Conservation (phyloP, 1,139 yeast genomes). For the Lodderomyces oxycetoniae region DNA sequence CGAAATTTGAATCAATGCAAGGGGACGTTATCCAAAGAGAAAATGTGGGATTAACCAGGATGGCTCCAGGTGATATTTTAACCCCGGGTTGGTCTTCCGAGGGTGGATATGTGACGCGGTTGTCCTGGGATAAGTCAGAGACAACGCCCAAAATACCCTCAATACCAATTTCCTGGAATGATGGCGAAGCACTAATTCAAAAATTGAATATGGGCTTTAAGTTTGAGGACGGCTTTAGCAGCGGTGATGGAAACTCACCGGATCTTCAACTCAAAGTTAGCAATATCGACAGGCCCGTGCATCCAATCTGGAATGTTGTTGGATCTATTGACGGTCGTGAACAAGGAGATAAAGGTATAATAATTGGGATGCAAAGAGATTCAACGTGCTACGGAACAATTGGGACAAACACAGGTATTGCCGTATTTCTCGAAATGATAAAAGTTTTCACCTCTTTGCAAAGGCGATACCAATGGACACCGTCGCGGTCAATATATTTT, state of each 20-base stretch:
- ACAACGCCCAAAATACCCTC: constrained; percentile 69
- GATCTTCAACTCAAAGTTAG: constrained; percentile 36
- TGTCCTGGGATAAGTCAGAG: constrained; percentile 45
- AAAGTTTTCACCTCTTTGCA: constrained; percentile 66
- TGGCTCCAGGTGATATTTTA: constrained; percentile 72
- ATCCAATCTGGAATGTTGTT: constrained; percentile 72
- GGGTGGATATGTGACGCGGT: constrained; percentile 33
- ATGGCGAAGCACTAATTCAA: constrained; percentile 50
- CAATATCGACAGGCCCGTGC: constrained; percentile 53
- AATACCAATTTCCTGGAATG: constrained; percentile 70
- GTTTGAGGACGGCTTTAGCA: constrained; percentile 29
- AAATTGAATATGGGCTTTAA: constrained; percentile 47
- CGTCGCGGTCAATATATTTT: constrained; percentile 77
- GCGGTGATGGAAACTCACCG: constrained; percentile 21
- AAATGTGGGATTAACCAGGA: constrained; percentile 62
- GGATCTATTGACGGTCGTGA: constrained; percentile 80
- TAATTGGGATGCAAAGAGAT: constrained; percentile 85
- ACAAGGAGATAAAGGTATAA: constrained; percentile 66
- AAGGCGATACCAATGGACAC: constrained; percentile 70
- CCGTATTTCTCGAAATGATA: constrained; percentile 65
- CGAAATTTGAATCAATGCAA: constrained; percentile 18
- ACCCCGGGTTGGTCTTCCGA: constrained; percentile 72
- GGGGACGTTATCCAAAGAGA: constrained; percentile 54
- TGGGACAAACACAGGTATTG: constrained; percentile 72
- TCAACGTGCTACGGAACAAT: constrained; percentile 72